phyloP scores from a whole-genome alignment of 345 rosid species.

The Pugionium dolabratum region DNA sequence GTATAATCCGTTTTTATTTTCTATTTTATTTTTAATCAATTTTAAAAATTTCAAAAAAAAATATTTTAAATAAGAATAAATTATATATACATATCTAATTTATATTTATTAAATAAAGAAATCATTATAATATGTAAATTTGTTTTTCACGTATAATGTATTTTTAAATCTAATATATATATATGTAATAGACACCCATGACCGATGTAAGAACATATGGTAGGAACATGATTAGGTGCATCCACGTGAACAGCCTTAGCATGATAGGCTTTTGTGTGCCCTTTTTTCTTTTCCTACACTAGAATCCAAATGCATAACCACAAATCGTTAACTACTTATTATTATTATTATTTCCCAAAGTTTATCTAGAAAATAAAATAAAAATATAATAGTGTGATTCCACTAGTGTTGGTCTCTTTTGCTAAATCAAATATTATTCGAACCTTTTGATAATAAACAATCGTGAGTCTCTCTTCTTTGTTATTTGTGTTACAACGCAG shows the following conservation, averaged over 20 bases:
- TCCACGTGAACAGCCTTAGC: conserved; percentile 30
- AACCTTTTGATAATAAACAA: not conserved
- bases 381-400: conserved; percentile 4
- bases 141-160: too few relatives aligned
- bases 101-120: too few relatives aligned
- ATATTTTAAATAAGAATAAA: too few relatives aligned
- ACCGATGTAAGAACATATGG: not conserved
- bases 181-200: not conserved
- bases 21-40: too few relatives aligned
- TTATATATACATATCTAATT: too few relatives aligned
- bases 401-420: conserved; percentile 23
- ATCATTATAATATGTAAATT: too few relatives aligned
- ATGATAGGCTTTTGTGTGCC: conserved; percentile 14
- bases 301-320: conserved; percentile 25
- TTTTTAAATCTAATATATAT: too few relatives aligned
- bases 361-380: not conserved
- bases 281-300: not conserved
- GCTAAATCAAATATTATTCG: not conserved
- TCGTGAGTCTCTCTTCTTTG: not conserved
- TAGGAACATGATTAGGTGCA: conserved; percentile 26
- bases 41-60: too few relatives aligned
- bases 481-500: conserved; percentile 44
- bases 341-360: not conserved
- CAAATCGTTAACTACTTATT: not conserved
- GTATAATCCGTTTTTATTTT: too few relatives aligned